Base-by-base conservation (phyloP, 176 grass and related monocot species). In the Hsuehochloa calcarea region DNA sequence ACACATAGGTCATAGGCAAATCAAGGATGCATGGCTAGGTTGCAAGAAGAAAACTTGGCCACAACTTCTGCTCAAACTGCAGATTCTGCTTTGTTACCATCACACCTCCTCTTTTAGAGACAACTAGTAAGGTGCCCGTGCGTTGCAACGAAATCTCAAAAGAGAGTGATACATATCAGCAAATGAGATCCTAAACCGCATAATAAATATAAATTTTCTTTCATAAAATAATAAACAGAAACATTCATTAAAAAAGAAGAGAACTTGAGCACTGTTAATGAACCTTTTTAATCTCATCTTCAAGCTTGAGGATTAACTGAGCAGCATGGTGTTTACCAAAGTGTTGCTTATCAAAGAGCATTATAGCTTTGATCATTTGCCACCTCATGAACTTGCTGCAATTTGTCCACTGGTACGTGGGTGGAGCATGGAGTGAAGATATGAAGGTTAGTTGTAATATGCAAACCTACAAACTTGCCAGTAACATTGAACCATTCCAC, bases 281-380 rank as follows among this genome's bases (percentile, higher is more conserved):
- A 82, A 98, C 96, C 96, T 99, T 96, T 89, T 91, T 76, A 39
- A 99, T 94, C 78, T 94, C 93, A 40, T 94, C 93, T 13, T 95
- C 90, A 61, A 99, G 93, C 85, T 96, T 86, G n/a, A 92, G 60
- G 23, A 87, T 50, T 40, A 91, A 99, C 68, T 89, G 88, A 66
- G 71, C 62, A 73, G 96, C 90, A 84, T 99, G 93, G 80, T 99
- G 84, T 69, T 86, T 92, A 65, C 96, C 96, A 77, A 99, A 99
- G 70, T 99, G 96, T 66, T 96, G 96, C 69, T 92, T 87, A 69
- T 99, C 90, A 82, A 99, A 99, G 4, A 99, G 58, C 46, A 88
- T 74, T 85, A 67, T 95, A 22, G 88, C 90, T n/a, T 79, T 89
- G 55, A 25, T 47, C 81, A n/a, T 89, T 90, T 71, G 91, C 73